These are phyloP conservation scores for Nakaseomyces delphensis DNA, from an alignment of 1,139 yeast genomes.

Conservation along the genomic window DNA sequence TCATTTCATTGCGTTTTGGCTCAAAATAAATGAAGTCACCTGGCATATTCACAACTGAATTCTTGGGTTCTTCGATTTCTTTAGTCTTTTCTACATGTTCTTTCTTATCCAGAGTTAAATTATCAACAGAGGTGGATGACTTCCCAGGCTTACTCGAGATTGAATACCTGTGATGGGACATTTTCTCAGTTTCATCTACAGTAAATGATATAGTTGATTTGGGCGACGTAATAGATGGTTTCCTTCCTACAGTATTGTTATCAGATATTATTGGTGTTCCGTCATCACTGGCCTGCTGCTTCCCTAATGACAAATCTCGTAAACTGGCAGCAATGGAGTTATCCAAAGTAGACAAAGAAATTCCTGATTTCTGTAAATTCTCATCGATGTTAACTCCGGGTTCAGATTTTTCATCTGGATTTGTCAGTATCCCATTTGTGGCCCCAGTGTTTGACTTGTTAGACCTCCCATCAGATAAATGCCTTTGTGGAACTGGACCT, in stretches of 20 bases:
- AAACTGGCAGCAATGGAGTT: background rate
- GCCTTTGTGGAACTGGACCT: conserved; percentile 4
- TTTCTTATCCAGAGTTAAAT: background rate
- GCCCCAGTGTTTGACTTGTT: background rate
- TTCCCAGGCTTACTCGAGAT: conserved; percentile 33
- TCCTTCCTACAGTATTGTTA: background rate
- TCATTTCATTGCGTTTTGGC: conserved; percentile 8
- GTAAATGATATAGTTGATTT: conserved; percentile 26
- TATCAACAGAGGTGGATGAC: conserved; percentile 6
- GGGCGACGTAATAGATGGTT: conserved; percentile 4
- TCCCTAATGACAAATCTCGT: background rate
- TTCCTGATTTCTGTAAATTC: background rate
- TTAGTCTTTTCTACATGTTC: background rate
- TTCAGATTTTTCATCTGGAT: background rate
- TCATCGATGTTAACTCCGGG: background rate
- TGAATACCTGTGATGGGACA: conserved; percentile 40
- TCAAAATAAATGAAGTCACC: conserved; percentile 30
- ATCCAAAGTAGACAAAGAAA: background rate
- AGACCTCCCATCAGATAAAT: background rate
- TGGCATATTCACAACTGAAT: conserved; percentile 31
- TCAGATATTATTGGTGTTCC: conserved; percentile 1
- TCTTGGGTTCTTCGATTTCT: conserved; percentile 21
- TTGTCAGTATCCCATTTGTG: background rate
- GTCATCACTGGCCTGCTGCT: background rate
- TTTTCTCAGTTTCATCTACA: conserved; percentile 22